Percentiles rank a stretch among this genome's conserved stretches.
These are phyloP conservation scores for Exophiala aquamarina DNA, from an alignment of 2,329 filamentous ascomycete species.

Conservation along the genomic window DNA sequence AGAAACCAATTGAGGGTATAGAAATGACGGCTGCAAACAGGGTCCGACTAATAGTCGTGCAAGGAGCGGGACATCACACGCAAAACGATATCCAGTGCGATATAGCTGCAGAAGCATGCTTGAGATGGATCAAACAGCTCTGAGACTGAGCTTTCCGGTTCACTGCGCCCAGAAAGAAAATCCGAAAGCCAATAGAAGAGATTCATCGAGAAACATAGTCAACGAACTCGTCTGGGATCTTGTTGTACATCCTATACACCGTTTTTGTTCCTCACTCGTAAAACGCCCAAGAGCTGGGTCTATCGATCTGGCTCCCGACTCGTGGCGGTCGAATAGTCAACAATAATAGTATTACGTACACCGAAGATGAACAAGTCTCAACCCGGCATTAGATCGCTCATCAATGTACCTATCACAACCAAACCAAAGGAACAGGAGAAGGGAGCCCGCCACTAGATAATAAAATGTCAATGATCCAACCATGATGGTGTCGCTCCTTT, in stretches of 20 bases:
- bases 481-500: neutral
- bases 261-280: constrained; percentile 14
- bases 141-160: neutral
- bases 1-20: neutral
- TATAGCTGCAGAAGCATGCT: constrained; percentile 46
- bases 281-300: constrained; percentile 9
- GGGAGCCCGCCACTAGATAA: constrained; percentile 13
- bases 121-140: constrained; percentile 22
- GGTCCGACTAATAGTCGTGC: constrained; percentile 44
- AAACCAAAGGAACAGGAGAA: constrained; percentile 15
- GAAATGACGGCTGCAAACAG: constrained; percentile 24
- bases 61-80: constrained; percentile 52
- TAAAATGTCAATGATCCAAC: constrained; percentile 6
- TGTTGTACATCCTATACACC: constrained; percentile 19
- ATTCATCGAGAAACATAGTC: too few species aligned
- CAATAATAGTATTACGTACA: constrained; percentile 15
- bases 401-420: constrained; percentile 12
- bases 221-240: neutral
- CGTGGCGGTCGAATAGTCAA: too few species aligned
- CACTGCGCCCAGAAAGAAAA: too few species aligned
- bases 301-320: too few species aligned
- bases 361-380: constrained; percentile 12
- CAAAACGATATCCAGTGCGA: constrained; percentile 55
- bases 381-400: constrained; percentile 15
- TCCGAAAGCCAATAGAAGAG: too few species aligned